Percentiles rank a stretch among this genome's conserved stretches.
Evolutionary conservation across 768 basidiomycete genomes (phyloP).

Genomic region (Pleurotus cornucopiae): DNA sequence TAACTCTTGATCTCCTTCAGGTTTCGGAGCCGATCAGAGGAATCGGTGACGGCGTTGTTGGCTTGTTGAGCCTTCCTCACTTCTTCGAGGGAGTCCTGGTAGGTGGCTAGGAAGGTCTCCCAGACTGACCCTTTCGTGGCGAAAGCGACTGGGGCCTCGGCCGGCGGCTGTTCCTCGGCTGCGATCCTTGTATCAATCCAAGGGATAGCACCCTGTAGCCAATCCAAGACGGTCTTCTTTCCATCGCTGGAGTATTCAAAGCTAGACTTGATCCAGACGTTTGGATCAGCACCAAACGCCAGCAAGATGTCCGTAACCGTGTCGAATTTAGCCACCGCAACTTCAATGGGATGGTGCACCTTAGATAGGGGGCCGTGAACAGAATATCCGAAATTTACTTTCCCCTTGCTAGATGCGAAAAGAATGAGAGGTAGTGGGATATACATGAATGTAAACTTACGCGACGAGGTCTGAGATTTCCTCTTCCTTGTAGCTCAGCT

Average conservation of each 20-base stretch:
- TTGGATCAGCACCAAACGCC: slow-evolving; percentile 29
- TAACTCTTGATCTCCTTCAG: slow-evolving; percentile 25
- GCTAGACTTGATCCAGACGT: slow-evolving; percentile 25
- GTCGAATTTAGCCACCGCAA: slow-evolving; percentile 29
- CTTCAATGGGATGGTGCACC: slow-evolving; percentile 31
- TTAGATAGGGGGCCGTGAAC: not conserved
- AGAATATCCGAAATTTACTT: too few species aligned
- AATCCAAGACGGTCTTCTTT: slow-evolving; percentile 26
- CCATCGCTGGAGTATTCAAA: slow-evolving; percentile 14
- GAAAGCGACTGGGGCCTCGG: not conserved
- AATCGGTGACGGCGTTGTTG: not conserved
- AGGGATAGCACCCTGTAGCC: slow-evolving; percentile 29
- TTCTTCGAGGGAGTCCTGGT: not conserved
- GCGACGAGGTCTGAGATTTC: slow-evolving; percentile 18
- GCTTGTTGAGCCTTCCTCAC: not conserved
- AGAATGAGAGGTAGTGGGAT: too few species aligned
- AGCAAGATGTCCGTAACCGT: slow-evolving; percentile 35
- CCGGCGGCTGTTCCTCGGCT: slow-evolving; percentile 13
- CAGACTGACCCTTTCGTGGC: slow-evolving; percentile 13
- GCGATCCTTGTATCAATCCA: slow-evolving; percentile 18
- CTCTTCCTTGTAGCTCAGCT: slow-evolving; percentile 27
- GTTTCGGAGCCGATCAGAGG: not conserved
- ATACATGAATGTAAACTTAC: too few species aligned
- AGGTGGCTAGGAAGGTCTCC: not conserved
- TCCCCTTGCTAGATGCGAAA: too few species aligned